Percentiles rank a stretch among this genome's conserved stretches.
These are phyloP conservation scores for Verbena officinalis DNA, from an alignment of 257 asterid species.

Conservation along the genomic window DNA sequence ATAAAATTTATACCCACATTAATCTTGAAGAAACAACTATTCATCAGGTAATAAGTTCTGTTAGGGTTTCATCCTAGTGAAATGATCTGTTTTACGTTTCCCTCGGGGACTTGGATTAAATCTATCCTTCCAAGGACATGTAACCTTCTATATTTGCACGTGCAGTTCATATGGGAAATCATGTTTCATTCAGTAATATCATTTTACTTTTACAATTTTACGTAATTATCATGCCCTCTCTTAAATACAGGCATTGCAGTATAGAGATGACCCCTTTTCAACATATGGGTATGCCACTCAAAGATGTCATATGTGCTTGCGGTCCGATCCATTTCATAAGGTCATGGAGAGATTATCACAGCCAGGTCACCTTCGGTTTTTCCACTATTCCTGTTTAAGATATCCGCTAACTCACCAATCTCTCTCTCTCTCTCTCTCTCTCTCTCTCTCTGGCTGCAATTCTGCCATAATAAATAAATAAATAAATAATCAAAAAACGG, in stretches of 20 bases:
- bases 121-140: background rate
- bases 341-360: constrained; percentile 81
- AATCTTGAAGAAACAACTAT: constrained; percentile 84
- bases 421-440: background rate
- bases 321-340: constrained; percentile 71
- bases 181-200: background rate
- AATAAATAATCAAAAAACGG: too few species aligned
- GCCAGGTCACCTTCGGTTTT: constrained; percentile 59
- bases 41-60: constrained; percentile 57
- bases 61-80: constrained; percentile 8
- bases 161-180: constrained; percentile 5
- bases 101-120: constrained; percentile 12
- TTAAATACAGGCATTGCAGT: constrained; percentile 72
- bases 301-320: constrained; percentile 92
- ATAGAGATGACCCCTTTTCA: constrained; percentile 77
- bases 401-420: background rate
- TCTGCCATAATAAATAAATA: too few species aligned
- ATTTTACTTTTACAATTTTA: background rate
- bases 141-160: background rate
- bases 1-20: constrained; percentile 70
- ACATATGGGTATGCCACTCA: constrained; percentile 53
- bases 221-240: constrained; percentile 5
- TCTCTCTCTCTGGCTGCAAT: background rate
- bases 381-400: background rate
- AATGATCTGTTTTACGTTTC: background rate